Base-by-base conservation (phyloP, 2,329 filamentous ascomycete species). In the Pseudocercospora eumusae region DNA sequence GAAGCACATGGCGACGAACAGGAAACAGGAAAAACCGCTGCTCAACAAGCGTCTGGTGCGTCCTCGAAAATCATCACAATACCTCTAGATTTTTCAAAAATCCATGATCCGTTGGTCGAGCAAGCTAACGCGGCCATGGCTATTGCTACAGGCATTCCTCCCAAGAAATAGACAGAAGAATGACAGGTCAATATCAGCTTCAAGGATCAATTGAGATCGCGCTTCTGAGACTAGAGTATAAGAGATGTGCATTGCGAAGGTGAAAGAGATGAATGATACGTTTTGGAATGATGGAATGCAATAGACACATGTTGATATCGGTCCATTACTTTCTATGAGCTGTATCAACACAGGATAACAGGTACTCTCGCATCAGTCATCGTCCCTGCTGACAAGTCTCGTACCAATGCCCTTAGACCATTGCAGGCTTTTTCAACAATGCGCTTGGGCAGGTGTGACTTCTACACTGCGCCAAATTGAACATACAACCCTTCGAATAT, bases 1-100 rank as follows among this genome's bases (percentile, higher is more conserved):
- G 78, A 81, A n/a, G 72, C 74, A 60, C 73, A 80, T 60, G 77
- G 77, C 25, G 79, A 80, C 25, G 79, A 80, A 68, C 64, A 13
- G 49, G 49, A 18, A 18, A 15, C 20, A 36, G 9, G 49, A 7
- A 36, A 62, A 9, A 40, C 57, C 11, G 60, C 60, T 3, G 56
- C 56, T 25, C 60, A 63, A 57, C 60, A 63, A 57, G 60, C 60
- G 58, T 53, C 58, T 59, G 60, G 60, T 63, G 56, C 49, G 60
- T 50, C 40, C 8, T 15, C 44, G n/a, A n/a, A n/a, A 23, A 50
- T 25, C 54, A 33, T 54, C 47, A 42, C 50, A 52, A 28, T 45
- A n/a, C n/a, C 44, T 28, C 55, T 66, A 27, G 54, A 67, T 54
- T 59, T 64, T 44, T 47, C 40, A 25, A 57, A 63, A 7, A 55